Base-by-base conservation (phyloP, 2,329 filamentous ascomycete genomes). In the Scopulariopsis brevicaulis region DNA sequence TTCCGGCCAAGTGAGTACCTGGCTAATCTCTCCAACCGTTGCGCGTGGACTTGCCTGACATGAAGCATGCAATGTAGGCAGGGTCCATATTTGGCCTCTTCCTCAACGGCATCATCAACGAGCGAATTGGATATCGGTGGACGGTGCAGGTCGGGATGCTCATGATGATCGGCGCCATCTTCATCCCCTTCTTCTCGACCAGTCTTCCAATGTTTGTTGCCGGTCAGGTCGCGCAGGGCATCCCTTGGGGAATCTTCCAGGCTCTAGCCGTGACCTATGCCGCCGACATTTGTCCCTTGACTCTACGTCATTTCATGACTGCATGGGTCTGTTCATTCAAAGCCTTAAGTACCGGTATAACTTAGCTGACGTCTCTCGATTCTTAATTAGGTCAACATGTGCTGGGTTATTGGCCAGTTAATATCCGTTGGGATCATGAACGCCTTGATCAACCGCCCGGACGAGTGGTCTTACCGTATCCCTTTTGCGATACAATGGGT, bases 211-310 rank as follows among this genome's bases (percentile, higher is more conserved):
- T 74, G 1, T 67, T 77, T 1, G 63, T 77, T 3, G 65, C 70
- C 0, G 75, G 74, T 0, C 70, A 78, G 59, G 60, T 78, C 7
- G 68, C 78, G 3, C 74, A 71, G 52, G 77, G 76, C 25, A 63
- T 80, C 11, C 73, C 76, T 0, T 77, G 74, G 70, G 73, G 73
- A 5, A 68, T 73, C 5, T 74, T 79, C 59, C 70, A 72, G 6
- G 77, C 74, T 0, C 67, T 76, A 1, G 71, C 70, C 0, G 71
- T 74, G 0, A 71, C 76, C 0, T 80, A 80, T 59, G 77, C 77
- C 0, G 74, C 74, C 0, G 76, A 78, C 54, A 64, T 71, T 2
- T 62, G 66, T 4, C 70, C 76, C 2, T 64, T 68, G 59, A 61
- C 67, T 0, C 69, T 78, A 1, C 69, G 76, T 14, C 64, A 68